Evolutionary conservation across 1,284 basidiomycete genomes (phyloP).

Genomic region (Irpex sp.): DNA sequence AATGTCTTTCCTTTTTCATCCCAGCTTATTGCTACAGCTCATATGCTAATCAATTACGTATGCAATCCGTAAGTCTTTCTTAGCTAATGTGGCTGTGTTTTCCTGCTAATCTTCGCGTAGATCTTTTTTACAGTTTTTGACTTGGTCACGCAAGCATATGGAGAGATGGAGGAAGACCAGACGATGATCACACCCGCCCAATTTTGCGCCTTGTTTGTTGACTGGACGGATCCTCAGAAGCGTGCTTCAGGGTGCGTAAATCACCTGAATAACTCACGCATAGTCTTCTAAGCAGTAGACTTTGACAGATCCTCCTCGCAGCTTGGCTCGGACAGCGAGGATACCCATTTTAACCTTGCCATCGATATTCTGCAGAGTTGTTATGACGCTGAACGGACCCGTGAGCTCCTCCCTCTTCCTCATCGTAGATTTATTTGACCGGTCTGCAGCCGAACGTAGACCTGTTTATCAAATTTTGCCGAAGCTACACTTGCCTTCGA

Average conservation of each 20-base stretch:
- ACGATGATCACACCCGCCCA: slow-evolving; percentile 80
- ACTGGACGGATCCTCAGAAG: slow-evolving; percentile 91
- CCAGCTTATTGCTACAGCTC: slow-evolving; percentile 89
- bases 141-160: slow-evolving; percentile 60
- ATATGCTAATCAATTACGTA: slow-evolving; percentile 67
- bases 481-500: slow-evolving; percentile 64
- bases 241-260: slow-evolving; percentile 45
- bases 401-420: slow-evolving; percentile 19
- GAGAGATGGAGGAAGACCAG: slow-evolving; percentile 54
- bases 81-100: neutral
- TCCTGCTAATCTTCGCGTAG: slow-evolving; percentile 33
- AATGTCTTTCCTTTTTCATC: slow-evolving; percentile 93
- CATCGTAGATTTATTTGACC: neutral
- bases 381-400: slow-evolving; percentile 41
- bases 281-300: neutral
- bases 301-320: slow-evolving; percentile 28
- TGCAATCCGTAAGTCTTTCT: slow-evolving; percentile 58
- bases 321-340: slow-evolving; percentile 1
- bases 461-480: slow-evolving; percentile 73
- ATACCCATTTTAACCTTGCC: slow-evolving; percentile 76
- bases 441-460: slow-evolving; percentile 75
- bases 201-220: slow-evolving; percentile 78
- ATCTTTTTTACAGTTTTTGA: slow-evolving; percentile 73
- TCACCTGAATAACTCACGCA: neutral
- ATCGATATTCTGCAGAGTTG: slow-evolving; percentile 64